Percentiles rank a stretch among this genome's conserved stretches.
Conservation (phyloP, 2,329 filamentous ascomycete species). For the Pseudopithomyces maydicus region DNA sequence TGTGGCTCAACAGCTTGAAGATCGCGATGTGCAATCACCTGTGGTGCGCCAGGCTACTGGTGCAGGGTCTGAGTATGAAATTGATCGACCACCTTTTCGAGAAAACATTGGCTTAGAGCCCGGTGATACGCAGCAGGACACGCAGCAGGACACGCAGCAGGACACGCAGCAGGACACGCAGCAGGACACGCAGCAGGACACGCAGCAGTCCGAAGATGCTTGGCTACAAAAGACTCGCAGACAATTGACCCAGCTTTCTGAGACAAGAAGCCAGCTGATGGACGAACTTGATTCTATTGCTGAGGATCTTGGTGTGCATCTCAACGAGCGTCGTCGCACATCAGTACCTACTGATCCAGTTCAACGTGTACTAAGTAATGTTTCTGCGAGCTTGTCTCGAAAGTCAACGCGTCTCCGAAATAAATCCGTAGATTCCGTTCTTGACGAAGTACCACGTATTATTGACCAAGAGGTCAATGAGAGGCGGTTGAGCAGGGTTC, state of each 20-base stretch:
- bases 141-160: slow-evolving; percentile 8
- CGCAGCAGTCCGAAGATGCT: slow-evolving; percentile 16
- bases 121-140: slow-evolving; percentile 7
- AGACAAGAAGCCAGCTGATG: slow-evolving; percentile 26
- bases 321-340: slow-evolving; percentile 13
- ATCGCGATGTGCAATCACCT: not conserved
- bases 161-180: slow-evolving; percentile 6
- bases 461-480: slow-evolving; percentile 18
- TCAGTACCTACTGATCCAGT: slow-evolving; percentile 11
- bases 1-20: slow-evolving; percentile 7
- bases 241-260: slow-evolving; percentile 25
- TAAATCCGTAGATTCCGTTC: slow-evolving; percentile 23
- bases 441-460: slow-evolving; percentile 20
- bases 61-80: not conserved
- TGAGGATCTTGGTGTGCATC: slow-evolving; percentile 31
- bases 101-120: not conserved
- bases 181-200: slow-evolving; percentile 6
- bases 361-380: slow-evolving; percentile 16
- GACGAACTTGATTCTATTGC: slow-evolving; percentile 36
- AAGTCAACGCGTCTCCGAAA: slow-evolving; percentile 19
- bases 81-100: not conserved
- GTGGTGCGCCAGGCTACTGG: not conserved
- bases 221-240: slow-evolving; percentile 26
- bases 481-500: slow-evolving; percentile 16
- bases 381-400: slow-evolving; percentile 11